Evolutionary conservation across 257 asterid genomes (phyloP).

Genomic region (Fraxinus americana): DNA sequence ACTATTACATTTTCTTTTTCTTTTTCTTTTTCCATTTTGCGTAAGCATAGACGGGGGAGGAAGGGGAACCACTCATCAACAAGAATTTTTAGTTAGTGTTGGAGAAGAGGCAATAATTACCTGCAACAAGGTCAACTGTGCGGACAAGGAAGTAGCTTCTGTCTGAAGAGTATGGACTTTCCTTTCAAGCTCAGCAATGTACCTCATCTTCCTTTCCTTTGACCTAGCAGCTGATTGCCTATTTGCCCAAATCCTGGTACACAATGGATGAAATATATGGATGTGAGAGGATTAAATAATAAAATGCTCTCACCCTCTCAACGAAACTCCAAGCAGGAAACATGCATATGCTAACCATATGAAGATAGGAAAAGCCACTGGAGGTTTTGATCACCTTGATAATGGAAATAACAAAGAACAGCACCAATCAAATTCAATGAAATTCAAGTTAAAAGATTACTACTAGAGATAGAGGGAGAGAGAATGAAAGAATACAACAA

Average conservation of each 20-base stretch:
- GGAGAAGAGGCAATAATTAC: slow-evolving; percentile 36
- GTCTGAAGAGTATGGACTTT: slow-evolving; percentile 95
- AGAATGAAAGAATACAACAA: not conserved
- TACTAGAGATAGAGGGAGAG: not conserved
- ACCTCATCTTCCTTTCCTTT: slow-evolving; percentile 97
- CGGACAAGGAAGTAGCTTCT: slow-evolving; percentile 94
- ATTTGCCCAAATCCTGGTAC: slow-evolving; percentile 92
- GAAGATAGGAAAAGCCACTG: slow-evolving; percentile 4
- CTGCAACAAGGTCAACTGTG: slow-evolving; percentile 90
- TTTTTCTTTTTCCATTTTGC: slow-evolving; percentile 2
- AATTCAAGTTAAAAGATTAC: not conserved
- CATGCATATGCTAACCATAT: too few relatives aligned
- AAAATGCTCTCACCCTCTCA: not conserved
- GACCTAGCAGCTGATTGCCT: slow-evolving; percentile 99
- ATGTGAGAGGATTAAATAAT: slow-evolving; percentile 7
- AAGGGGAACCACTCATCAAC: not conserved
- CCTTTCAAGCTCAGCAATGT: slow-evolving; percentile 96
- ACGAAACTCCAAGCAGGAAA: too few relatives aligned
- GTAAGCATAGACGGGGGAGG: not conserved
- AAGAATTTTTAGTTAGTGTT: not conserved
- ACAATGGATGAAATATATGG: slow-evolving; percentile 9
- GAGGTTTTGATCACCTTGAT: not conserved
- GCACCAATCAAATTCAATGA: slow-evolving; percentile 1
- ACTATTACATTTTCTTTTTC: not conserved
- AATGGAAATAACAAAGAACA: not conserved